Evolutionary conservation across 2,329 filamentous ascomycete species (phyloP), one percentile per base, ranked within the genome.

Genomic region (Incumbomyces lentus): DNA sequence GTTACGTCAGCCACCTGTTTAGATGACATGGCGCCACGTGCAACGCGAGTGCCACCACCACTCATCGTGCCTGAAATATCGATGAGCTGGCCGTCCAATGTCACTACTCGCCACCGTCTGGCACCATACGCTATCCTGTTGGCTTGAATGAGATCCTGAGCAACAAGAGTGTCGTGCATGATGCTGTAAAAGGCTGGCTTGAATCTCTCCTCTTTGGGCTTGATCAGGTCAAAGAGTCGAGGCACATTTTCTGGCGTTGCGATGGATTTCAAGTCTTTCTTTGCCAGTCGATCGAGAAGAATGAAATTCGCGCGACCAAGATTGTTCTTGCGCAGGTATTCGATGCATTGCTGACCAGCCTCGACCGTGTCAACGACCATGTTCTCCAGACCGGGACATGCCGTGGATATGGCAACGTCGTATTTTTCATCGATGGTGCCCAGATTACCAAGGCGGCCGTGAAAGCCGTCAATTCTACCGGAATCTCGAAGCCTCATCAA

Each of bases 21-120:
- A 10, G 89, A 94, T 0, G 90, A 96, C 93, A 98, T 98, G 48
- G 88, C 80, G 1, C 93, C 93, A 60, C 82, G 87, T 58, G 90
- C 89, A 47, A 92, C 86, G 13, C 86, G 85, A 38, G 79, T 90
- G 47, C 92, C 92, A 73, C 92, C 92, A 71, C 92, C 92, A 49
- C 86, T 95, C 92, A 98, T 96, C 31, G 92, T 96, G 73, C 92
- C 92, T 1, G 90, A 95, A 63, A 93, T 93, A 68, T 98, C 92
- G 55, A 98, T 96, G 44, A 98, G 75, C 64, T 95, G 89, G 40
- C 92, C 92, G 50, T 89, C 87, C 2, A 98, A 76, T 0, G 92
- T 98, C 34, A 98, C 92, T 2, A 98, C 92, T 54, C 92, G 82
- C 92, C 92, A 98, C 64, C 92, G 74, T 69, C 81, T 86, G 38